These are phyloP conservation scores for Saccharomycopsis selenospora DNA, from an alignment of 805 yeast genomes.

Conservation along the genomic window DNA sequence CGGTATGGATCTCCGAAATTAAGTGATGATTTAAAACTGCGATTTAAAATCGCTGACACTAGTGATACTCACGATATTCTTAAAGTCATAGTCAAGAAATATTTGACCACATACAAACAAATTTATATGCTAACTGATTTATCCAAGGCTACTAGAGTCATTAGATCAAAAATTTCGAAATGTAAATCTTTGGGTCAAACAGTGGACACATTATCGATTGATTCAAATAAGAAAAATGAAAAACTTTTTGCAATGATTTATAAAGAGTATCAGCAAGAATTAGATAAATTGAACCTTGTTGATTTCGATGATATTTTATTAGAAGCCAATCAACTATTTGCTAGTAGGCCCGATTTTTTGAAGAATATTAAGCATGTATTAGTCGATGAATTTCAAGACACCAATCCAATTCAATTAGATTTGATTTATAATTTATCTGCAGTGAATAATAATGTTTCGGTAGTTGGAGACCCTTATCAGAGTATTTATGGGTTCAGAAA, in stretches of 20 bases:
- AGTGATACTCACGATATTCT: conserved; percentile 47
- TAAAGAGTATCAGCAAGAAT: conserved; percentile 42
- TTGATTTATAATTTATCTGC: conserved; percentile 49
- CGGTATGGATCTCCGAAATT: conserved; percentile 42
- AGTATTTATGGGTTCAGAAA: conserved; percentile 84
- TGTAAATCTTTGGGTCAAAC: neutral
- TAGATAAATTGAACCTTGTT: conserved; percentile 35
- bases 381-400: conserved; percentile 94
- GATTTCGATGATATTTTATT: conserved; percentile 85
- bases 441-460: conserved; percentile 53
- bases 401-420: conserved; percentile 68
- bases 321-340: conserved; percentile 43
- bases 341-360: conserved; percentile 37
- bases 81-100: conserved; percentile 25
- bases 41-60: conserved; percentile 56
- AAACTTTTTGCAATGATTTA: conserved; percentile 32
- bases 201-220: neutral
- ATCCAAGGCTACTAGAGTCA: neutral
- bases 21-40: conserved; percentile 31
- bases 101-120: neutral
- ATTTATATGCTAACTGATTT: neutral
- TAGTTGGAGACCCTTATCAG: conserved; percentile 97
- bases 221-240: neutral
- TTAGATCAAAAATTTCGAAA: neutral
- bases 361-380: conserved; percentile 58